Evolutionary conservation across 2,329 filamentous ascomycete species (phyloP).

Genomic region (Colletotrichum sp.): DNA sequence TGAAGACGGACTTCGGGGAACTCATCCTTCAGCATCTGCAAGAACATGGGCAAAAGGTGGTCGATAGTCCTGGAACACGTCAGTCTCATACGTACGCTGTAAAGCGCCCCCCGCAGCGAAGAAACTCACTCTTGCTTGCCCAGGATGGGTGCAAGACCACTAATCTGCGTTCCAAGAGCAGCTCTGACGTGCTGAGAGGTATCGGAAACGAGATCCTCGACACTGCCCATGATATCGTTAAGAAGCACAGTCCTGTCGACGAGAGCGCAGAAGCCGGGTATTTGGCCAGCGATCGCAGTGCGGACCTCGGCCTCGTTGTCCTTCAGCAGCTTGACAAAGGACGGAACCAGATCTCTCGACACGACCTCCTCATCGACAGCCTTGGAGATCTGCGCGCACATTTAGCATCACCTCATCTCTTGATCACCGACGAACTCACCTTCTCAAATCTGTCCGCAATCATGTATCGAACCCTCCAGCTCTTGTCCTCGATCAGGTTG

Average conservation of each 20-base stretch:
- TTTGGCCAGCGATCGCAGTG: conserved; percentile 96
- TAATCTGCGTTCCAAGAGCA: conserved; percentile 94
- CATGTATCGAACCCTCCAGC: conserved; percentile 99
- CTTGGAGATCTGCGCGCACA: conserved; percentile 79
- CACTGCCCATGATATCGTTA: conserved; percentile 94
- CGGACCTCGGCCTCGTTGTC: conserved; percentile 97
- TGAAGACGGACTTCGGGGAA: conserved; percentile 97
- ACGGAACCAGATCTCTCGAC: conserved; percentile 89
- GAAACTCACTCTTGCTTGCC: conserved; percentile 94
- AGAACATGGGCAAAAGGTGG: conserved; percentile 96
- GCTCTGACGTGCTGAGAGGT: conserved; percentile 96
- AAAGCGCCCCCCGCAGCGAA: not conserved
- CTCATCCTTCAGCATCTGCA: conserved; percentile 99
- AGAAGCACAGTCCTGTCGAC: conserved; percentile 88
- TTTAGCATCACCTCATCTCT: conserved; percentile 19
- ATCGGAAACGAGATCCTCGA: conserved; percentile 96
- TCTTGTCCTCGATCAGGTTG: conserved; percentile 97
- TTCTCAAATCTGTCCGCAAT: conserved; percentile 98
- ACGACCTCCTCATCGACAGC: conserved; percentile 98
- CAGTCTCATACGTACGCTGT: not conserved
- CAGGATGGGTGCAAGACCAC: conserved; percentile 92
- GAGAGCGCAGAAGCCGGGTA: conserved; percentile 92
- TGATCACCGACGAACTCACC: conserved; percentile 52
- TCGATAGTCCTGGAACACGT: conserved; percentile 76
- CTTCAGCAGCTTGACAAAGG: conserved; percentile 97